Percentiles rank a stretch among this genome's conserved stretches.
Conservation (phyloP, 2,329 filamentous ascomycete genomes). For the Hysterium pulicare region DNA sequence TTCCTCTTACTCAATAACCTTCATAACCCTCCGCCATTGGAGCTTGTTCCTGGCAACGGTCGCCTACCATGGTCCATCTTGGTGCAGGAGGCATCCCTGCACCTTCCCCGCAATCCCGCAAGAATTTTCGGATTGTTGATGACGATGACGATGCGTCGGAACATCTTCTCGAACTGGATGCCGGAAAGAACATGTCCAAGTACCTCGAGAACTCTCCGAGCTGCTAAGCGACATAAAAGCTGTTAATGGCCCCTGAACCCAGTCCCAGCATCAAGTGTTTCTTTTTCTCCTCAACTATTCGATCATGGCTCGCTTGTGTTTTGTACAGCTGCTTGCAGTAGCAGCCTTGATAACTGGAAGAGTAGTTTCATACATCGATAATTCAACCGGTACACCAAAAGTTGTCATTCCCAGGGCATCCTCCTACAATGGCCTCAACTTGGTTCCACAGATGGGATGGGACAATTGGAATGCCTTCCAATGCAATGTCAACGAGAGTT, state of each 20-base stretch:
- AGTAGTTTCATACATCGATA: slow-evolving; percentile 2
- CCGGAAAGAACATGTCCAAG: too few species aligned
- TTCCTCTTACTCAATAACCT: too few species aligned
- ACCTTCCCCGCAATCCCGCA: too few species aligned
- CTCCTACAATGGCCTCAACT: slow-evolving; percentile 35
- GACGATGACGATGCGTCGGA: too few species aligned
- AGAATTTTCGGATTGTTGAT: too few species aligned
- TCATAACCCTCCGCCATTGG: too few species aligned
- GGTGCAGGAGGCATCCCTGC: too few species aligned
- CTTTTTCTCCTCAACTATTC: background rate
- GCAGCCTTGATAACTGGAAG: background rate
- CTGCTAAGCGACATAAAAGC: background rate
- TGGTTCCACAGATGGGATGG: slow-evolving; percentile 40
- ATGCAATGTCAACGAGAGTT: slow-evolving; percentile 46
- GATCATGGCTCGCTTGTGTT: background rate
- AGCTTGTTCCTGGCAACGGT: too few species aligned
- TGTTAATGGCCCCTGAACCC: background rate
- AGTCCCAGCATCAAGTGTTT: background rate
- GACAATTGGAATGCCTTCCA: slow-evolving; percentile 36
- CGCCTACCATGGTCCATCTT: too few species aligned
- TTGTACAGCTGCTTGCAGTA: background rate
- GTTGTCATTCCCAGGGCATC: slow-evolving; percentile 20
- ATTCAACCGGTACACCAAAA: slow-evolving; percentile 3
- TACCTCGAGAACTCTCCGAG: too few species aligned
- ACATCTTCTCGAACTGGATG: too few species aligned